Base-by-base conservation (phyloP, 78 protist genomes). In the Isochrysis galbana region DNA sequence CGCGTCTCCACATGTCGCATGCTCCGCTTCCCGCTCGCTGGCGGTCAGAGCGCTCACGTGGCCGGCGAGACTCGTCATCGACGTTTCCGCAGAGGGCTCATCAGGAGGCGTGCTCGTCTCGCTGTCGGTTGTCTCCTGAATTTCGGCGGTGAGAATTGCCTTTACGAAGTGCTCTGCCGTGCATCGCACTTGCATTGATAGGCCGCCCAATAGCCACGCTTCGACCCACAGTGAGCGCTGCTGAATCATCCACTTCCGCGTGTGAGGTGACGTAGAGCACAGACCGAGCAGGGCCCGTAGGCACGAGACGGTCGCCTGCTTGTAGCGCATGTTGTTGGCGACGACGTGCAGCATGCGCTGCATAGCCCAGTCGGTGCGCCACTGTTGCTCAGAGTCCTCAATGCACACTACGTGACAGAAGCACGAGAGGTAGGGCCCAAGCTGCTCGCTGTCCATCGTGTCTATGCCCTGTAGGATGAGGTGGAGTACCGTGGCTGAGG, bases 241-340 rank as follows among this genome's bases (percentile, higher is more conserved):
- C 34, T 21, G 39, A 19, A 78, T 11, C 87, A 78, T 0, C 87
- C 87, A 78, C 51, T 14, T 32, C 38, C 87, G 87, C 14, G 36
- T 14, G 23, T 5, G 32, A 34, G 2, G 21, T 36, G 47, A 3
- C 32, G 0, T 23, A 14, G 14, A 7, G n/a, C n/a, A 61, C 22
- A 42, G 51, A 19, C 21, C 0, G 36, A 42, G 1, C 39, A 78
- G 87, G 38, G 32, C 4, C 21, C 87, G 87, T 10, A 78, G 22
- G 51, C 51, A 78, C 3, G 51, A 4, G 36, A 78, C 26, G 39
- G 87, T 78, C 26, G 87, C 51, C 39, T 25, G 51, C 34, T 42
- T 39, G 87, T 22, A 78, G 34, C 87, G 87, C 87, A 78, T 39
- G 87, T 78, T 78, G 29, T 42, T 42, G 23, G 87, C 5, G 87